A percentile compares a stretch with the other conserved stretches of the same genome.
Evolutionary conservation across 1,139 yeast genomes (phyloP).

Genomic region (Yamadazyma songkhlaensis): DNA sequence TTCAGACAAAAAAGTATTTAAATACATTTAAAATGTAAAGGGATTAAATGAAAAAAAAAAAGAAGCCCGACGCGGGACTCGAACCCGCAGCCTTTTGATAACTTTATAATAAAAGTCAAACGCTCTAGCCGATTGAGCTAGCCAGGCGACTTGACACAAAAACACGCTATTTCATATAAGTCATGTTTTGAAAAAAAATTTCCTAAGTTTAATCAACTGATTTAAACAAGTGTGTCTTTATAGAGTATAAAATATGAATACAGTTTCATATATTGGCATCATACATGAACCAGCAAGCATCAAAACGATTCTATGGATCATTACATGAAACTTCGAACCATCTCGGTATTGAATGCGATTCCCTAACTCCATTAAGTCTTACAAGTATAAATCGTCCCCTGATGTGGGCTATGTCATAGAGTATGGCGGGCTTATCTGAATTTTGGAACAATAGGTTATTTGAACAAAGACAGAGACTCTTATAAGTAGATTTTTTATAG

Average conservation of each 20-base stretch:
- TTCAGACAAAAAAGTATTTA: too few species aligned
- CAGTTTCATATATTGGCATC: too few species aligned
- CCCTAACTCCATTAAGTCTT: too few species aligned
- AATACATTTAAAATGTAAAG: background rate
- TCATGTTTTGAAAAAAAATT: too few species aligned
- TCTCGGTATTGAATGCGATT: conserved; percentile 4
- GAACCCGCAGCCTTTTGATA: conserved; percentile 22
- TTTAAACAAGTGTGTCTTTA: too few species aligned
- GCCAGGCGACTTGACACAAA: conserved; percentile 20
- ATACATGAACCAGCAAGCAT: conserved; percentile 14
- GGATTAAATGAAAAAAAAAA: conserved; percentile 6
- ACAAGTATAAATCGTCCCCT: too few species aligned
- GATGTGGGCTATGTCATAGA: too few species aligned
- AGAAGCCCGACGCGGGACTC: conserved; percentile 21
- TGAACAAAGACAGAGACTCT: conserved; percentile 52
- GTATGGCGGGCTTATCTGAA: too few species aligned
- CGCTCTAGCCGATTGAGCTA: conserved; percentile 39
- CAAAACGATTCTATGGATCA: conserved; percentile 3
- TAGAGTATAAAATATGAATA: too few species aligned
- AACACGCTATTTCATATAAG: too few species aligned
- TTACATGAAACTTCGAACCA: conserved; percentile 21
- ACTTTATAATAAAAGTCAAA: conserved; percentile 25
- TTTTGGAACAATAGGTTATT: too few species aligned
- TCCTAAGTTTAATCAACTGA: too few species aligned
- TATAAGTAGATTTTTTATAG: conserved; percentile 70